Conservation (phyloP, 495 filamentous ascomycete species). For the Penicillium egyptiacum region DNA sequence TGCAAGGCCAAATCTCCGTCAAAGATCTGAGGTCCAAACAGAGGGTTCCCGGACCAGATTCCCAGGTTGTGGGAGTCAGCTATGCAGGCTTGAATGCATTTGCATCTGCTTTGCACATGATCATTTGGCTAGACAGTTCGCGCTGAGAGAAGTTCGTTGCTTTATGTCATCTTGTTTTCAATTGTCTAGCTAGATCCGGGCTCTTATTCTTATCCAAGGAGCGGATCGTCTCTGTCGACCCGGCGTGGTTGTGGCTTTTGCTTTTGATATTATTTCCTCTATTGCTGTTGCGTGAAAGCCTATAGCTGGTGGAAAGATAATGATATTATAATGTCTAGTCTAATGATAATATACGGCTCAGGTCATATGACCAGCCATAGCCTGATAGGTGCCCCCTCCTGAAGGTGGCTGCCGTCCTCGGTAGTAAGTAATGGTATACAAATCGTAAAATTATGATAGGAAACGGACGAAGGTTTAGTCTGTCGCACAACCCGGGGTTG, state of each 20-base stretch:
- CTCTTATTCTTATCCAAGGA: slow-evolving; percentile 1
- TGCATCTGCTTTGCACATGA: slow-evolving; percentile 7
- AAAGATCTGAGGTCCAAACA: not conserved
- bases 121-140: slow-evolving; percentile 6
- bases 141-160: too few relatives aligned
- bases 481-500: too few relatives aligned
- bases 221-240: not conserved
- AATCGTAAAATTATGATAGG: too few relatives aligned
- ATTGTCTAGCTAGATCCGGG: not conserved
- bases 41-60: not conserved
- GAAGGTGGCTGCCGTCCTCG: too few relatives aligned
- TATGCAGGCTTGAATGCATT: slow-evolving; percentile 1
- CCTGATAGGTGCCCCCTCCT: too few relatives aligned
- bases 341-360: too few relatives aligned
- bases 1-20: slow-evolving; percentile 5
- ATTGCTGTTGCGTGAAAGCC: not conserved
- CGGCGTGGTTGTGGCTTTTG: not conserved
- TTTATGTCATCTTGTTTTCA: not conserved
- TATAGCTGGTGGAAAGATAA: too few relatives aligned
- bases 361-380: too few relatives aligned
- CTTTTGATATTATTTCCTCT: not conserved
- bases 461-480: too few relatives aligned
- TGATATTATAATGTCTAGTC: too few relatives aligned
- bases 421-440: too few relatives aligned
- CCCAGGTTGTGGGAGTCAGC: slow-evolving; percentile 5